These are phyloP conservation scores for Spizellomyces punctatus DNA, from an alignment of 192 early-diverging fungal species.

Conservation along the genomic window DNA sequence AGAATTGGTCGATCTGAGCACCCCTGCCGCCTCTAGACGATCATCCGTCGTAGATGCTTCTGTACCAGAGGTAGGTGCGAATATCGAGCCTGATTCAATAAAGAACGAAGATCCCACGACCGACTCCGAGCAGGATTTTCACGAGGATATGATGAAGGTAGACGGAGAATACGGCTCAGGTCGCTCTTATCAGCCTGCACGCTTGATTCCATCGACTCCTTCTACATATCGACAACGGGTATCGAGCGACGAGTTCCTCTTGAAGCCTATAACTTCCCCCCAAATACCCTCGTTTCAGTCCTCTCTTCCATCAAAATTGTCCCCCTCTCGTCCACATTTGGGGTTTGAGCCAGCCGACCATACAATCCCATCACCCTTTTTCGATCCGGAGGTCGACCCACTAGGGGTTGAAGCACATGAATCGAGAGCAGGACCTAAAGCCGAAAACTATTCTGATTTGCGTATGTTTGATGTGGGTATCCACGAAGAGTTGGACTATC, in stretches of 20 bases:
- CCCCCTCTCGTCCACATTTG: constrained; percentile 2
- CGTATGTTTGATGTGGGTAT: not conserved
- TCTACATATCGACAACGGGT: too few species aligned
- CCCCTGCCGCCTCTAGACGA: too few species aligned
- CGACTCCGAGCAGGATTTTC: not conserved
- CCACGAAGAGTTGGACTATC: constrained; percentile 7
- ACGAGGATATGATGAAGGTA: not conserved
- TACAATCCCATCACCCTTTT: constrained; percentile 1
- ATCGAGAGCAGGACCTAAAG: not conserved
- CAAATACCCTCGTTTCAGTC: not conserved
- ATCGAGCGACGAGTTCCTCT: too few species aligned
- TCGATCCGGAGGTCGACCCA: not conserved
- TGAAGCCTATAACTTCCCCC: constrained; percentile 16
- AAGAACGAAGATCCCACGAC: too few species aligned
- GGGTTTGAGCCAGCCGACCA: constrained; percentile 9
- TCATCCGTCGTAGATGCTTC: too few species aligned
- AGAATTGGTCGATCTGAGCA: too few species aligned
- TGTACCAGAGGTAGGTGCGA: too few species aligned
- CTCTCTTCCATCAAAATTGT: constrained; percentile 11
- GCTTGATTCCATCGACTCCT: too few species aligned
- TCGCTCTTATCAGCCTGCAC: constrained; percentile 2
- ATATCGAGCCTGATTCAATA: too few species aligned
- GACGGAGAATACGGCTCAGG: constrained; percentile 1
- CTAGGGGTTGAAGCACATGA: not conserved
- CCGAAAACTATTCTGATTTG: not conserved